Base-by-base conservation (phyloP, 1,284 basidiomycete species). In the Ustilago lituana region DNA sequence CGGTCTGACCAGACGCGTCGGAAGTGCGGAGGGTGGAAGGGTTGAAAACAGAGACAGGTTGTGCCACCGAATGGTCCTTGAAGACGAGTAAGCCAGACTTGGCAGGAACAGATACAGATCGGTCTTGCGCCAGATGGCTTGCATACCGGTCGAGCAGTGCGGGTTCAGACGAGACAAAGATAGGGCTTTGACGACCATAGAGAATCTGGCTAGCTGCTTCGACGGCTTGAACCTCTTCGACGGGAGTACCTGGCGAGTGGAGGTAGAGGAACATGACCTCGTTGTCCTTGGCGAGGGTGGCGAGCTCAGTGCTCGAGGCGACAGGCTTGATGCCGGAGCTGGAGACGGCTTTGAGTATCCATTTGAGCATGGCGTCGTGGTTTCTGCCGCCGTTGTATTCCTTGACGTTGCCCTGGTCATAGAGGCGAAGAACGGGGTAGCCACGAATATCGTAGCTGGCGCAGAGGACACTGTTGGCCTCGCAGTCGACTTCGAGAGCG, bases 401-500 rank as follows among this genome's bases (percentile, higher is more conserved):
- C 22, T 59, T 75, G 50, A 40, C 51, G 23, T 61, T 47, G 35
- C 79, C 78, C 10, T 78, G 60, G 44, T 72, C 55, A 56, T 74
- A 79, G 40, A 82, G 65, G 7, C 64, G 67, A 9, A 82, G 51
- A 9, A 73, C 73, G 4, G 80, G 80, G 47, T 72, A 82, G 17
- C 66, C 61, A 5, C 47, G 27, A 15, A 82, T 64, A 17, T 37
- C 24, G 51, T 75, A 78, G 37, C 36, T 45, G 9, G 40, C 37
- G 51, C 80, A 82, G 15, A 77, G 27, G 15, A 50, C 61, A 12
- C 37, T 45, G 48, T 76, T 62, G 36, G 62, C 69, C 24, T 75
- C 70, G 53, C 80, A 82, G 56, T 81, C 68, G 10, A 82, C 72
- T 33, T 79, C 78, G 36, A 82, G 38, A 6, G 72, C 73, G 45